Percentiles rank a stretch among this genome's conserved stretches.
Conservation (phyloP, 2,329 filamentous ascomycete species). For the Alternaria longipes region DNA sequence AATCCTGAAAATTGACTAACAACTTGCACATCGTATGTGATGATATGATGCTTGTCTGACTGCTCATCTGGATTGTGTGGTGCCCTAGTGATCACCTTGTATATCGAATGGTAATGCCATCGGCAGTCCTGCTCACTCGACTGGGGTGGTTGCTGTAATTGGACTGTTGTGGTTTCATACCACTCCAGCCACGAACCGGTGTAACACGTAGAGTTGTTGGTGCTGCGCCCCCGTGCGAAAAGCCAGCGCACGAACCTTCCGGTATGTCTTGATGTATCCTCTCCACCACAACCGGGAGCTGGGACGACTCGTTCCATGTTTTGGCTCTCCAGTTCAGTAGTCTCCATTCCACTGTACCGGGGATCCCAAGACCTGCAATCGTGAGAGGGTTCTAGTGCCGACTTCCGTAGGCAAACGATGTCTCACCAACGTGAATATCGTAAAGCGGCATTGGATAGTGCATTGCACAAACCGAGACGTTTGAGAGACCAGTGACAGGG, state of each 20-base stretch:
- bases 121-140: background rate
- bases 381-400: background rate
- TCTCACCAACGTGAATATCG: background rate
- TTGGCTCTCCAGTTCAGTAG: background rate
- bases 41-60: background rate
- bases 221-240: background rate
- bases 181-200: background rate
- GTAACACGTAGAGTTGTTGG: background rate
- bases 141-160: background rate
- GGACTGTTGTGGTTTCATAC: background rate
- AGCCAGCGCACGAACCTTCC: background rate
- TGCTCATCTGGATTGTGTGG: background rate
- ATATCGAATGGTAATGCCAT: background rate
- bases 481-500: background rate
- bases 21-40: fast-evolving
- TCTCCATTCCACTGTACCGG: background rate
- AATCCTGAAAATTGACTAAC: background rate
- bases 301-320: background rate
- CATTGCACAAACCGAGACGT: fast-evolving
- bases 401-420: background rate
- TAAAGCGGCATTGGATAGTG: background rate
- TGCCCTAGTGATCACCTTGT: background rate
- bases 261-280: background rate
- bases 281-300: background rate
- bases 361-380: background rate